A percentile compares a stretch with the other conserved stretches of the same genome.
Evolutionary conservation across 306 rosid genomes (phyloP).

Genomic region (Pterocarpus santalinus): DNA sequence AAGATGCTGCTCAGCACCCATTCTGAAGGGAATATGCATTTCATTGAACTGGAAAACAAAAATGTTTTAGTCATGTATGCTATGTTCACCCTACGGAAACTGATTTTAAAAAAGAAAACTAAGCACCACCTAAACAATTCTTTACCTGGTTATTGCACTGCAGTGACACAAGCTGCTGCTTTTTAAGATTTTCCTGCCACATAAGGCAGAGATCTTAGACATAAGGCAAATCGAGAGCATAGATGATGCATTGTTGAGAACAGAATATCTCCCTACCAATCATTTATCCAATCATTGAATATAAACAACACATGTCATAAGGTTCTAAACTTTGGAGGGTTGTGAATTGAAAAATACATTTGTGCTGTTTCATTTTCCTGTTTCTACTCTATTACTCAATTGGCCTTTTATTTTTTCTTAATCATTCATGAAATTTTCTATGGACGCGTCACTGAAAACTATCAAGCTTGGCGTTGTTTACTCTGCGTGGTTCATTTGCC

Average conservation of each 20-base stretch:
- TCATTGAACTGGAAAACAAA: conserved; percentile 78
- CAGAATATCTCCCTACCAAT: neutral
- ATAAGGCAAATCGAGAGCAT: neutral
- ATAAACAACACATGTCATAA: neutral
- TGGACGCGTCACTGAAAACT: neutral
- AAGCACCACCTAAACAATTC: neutral
- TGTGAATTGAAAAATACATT: conserved; percentile 1
- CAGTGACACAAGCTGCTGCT: conserved; percentile 76
- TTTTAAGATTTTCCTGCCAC: conserved; percentile 70
- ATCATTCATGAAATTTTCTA: neutral
- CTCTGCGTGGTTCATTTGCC: neutral
- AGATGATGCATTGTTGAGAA: neutral
- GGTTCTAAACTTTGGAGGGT: conserved; percentile 5
- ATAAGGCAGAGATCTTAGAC: conserved; percentile 8
- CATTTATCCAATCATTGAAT: neutral
- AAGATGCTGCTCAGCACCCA: conserved; percentile 77
- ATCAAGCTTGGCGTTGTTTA: neutral
- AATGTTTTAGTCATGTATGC: conserved; percentile 4
- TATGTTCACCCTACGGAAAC: conserved; percentile 8
- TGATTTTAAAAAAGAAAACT: neutral
- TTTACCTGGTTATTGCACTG: conserved; percentile 87
- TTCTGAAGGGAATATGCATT: conserved; percentile 69
- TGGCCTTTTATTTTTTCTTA: neutral
- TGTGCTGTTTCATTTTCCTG: neutral
- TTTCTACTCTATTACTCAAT: neutral